phyloP scores from a whole-genome alignment of 1,284 basidiomycete species.

The Boletus sp. region DNA sequence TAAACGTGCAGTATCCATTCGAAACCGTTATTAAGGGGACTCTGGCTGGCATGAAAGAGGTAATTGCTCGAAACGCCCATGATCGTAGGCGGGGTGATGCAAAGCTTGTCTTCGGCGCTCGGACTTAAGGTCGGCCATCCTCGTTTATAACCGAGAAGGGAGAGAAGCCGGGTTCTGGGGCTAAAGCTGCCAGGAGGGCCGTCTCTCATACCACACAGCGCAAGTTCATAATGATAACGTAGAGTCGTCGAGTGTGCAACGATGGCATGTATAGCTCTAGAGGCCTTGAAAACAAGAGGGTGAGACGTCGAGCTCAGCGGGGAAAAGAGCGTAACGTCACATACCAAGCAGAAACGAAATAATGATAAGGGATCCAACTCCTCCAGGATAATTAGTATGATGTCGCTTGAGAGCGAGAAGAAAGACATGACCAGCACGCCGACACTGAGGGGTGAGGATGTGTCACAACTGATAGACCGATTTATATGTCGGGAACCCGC shows the following conservation, averaged over 20 bases:
- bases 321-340: conserved; percentile 2
- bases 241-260: conserved; percentile 46
- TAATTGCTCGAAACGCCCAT: conserved; percentile 49
- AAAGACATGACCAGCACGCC: conserved; percentile 37
- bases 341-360: conserved; percentile 48
- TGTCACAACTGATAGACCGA: conserved; percentile 10
- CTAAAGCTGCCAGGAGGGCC: conserved; percentile 40
- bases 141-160: conserved; percentile 46
- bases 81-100: conserved; percentile 41
- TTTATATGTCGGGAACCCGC: conserved; percentile 32
- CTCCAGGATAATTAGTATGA: conserved; percentile 49
- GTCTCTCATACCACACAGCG: conserved; percentile 51
- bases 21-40: conserved; percentile 35
- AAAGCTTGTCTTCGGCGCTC: conserved; percentile 46
- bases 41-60: conserved; percentile 47
- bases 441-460: conserved; percentile 20
- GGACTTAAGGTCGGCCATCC: conserved; percentile 52
- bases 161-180: conserved; percentile 43
- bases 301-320: conserved; percentile 2
- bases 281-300: conserved; percentile 38
- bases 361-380: conserved; percentile 51
- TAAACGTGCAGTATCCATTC: conserved; percentile 44
- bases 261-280: conserved; percentile 41
- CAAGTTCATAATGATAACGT: conserved; percentile 53
- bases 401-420: conserved; percentile 51